Evolutionary conservation across 208 protist species (phyloP), one percentile per base, ranked within the genome.

Genomic region (Leishmania mexicana): DNA sequence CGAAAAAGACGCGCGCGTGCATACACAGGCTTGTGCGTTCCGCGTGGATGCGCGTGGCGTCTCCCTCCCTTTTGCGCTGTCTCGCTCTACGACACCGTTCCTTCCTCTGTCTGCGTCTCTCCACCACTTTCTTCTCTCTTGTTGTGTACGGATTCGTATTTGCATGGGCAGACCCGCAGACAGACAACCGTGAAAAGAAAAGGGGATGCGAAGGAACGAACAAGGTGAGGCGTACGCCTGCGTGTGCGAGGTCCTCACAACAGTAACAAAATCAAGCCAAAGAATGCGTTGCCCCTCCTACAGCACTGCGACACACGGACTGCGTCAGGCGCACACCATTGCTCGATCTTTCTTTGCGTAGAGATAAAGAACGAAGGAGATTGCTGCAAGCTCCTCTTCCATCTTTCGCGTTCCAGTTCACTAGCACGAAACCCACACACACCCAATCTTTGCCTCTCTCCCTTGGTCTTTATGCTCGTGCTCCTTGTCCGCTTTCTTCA

Each of bases 401-500:
- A 21, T 68, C 31, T 17, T 68, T 38, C 31, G 10, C 31, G 15
- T 5, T 40, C 62, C 40, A 49, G 40, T 2, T 31, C 31, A 10
- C 40, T 45, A 49, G 21, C 51, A 21, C 7, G 67, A 28, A 31
- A 54, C 17, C 17, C 51, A 54, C 51, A 53, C 51, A 54, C 51
- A 54, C 35, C 13, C 62, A 49, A 13, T 51, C 38, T 74, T 53
- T 74, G 42, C 45, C 8, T 11, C 28, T 73, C 28, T 24, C 7
- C 42, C 40, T 73, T 17, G 3, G 31, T 40, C 35, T 51, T 51
- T 51, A 49, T 24, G 8, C 31, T 51, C 47, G 8, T 42, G 21
- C 31, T 58, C 21, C 35, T 76, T 51, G 13, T 62, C 31, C 51
- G 11, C 73, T 42, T 62, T 62, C 38, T 74, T 81, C 78, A 68